Evolutionary conservation across 495 filamentous ascomycete species (phyloP), one percentile per base, ranked within the genome.

Genomic region (Xylaria bambusicola): DNA sequence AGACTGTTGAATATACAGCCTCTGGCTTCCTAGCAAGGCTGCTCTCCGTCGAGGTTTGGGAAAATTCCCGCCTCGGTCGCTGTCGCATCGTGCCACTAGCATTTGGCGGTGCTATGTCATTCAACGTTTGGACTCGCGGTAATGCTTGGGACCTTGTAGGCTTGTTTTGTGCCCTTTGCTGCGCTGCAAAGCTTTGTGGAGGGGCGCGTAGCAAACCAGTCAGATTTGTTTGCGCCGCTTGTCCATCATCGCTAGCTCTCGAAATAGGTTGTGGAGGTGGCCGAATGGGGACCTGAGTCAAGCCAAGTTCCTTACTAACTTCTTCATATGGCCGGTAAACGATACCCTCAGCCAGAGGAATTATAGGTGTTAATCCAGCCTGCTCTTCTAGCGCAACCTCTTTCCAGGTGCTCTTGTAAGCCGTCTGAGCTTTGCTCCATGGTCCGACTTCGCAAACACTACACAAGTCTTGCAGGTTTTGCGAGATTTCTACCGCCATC

Each of bases 321-420:
- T 71, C 77, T 27, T 81, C 74, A 46, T 81, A 84, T 12, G 80
- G 82, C 29, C 79, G 73, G 67, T 93, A 93, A 10, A 93, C 86
- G 54, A 86, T 80, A 36, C 86, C 85, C 44, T 82, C 79, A 0
- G 84, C 82, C 26, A 93, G 72, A 3, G 89, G 89, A 44, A 93
- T 85, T 3, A 82, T 69, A 2, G 89, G 89, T 9, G 85, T 87
- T 31, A 88, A 74, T 8, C 86, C 86, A 45, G 83, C 82, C 36
- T 86, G 80, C 66, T 92, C 88, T 71, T 93, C 89, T 8, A 82
- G 78, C 13, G 84, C 77, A 67, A 88, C 84, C 64, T 92, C 88
- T 61, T 78, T 74, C 81, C 87, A 84, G 55, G 90, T 74, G 70
- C 85, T 72, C 73, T 82, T 78, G 80, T 86, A 57, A 53, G 77